phyloP scores from a whole-genome alignment of 176 grass and related monocot genomes.

The Musa schizocarpa region DNA sequence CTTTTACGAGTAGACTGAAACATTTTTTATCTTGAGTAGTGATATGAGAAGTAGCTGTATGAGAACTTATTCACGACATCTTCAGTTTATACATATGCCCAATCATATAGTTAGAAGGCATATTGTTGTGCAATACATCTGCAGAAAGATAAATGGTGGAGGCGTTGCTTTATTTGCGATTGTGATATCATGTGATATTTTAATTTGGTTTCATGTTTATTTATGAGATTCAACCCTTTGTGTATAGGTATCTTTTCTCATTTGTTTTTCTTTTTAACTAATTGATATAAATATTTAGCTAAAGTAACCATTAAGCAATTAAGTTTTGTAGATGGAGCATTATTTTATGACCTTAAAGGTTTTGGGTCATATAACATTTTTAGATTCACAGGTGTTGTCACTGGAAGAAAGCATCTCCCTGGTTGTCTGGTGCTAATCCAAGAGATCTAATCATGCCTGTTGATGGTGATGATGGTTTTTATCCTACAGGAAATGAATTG shows the following conservation, averaged over 20 bases:
- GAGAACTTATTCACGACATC: no score
- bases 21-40: background rate
- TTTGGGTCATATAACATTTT: background rate
- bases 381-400: conserved; percentile 43
- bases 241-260: background rate
- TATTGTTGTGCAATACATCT: no score
- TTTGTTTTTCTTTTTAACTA: background rate
- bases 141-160: no score
- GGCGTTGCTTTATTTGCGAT: no score
- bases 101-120: no score
- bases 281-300: background rate
- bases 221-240: no score
- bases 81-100: no score
- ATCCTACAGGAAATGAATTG: conserved; percentile 91
- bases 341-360: background rate
- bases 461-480: conserved; percentile 96
- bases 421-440: conserved; percentile 66
- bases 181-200: no score
- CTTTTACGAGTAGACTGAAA: background rate
- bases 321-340: background rate
- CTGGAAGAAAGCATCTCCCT: conserved; percentile 90
- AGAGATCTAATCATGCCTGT: conserved; percentile 90
- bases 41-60: no score
- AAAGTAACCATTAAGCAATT: background rate
- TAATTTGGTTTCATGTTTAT: no score